Base-by-base conservation (phyloP, 768 basidiomycete species). In the Astraeus odoratus region DNA sequence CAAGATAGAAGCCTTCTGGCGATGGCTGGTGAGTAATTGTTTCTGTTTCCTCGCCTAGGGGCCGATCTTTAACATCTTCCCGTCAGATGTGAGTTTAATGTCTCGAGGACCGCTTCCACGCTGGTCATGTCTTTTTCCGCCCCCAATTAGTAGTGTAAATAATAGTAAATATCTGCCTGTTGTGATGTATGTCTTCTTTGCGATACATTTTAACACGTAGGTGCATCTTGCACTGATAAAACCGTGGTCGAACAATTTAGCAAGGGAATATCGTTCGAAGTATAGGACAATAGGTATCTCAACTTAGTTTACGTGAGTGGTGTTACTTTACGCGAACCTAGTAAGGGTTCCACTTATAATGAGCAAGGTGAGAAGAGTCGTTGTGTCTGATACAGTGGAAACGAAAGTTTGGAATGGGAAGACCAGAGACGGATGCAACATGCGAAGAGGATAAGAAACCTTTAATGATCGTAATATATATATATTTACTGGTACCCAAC, bases 1-100 rank as follows among this genome's bases (percentile, higher is more conserved):
- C 58, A 76, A 66, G 55, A 0, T 66, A 3, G 86, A 86, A 46
- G 78, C 77, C 22, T 73, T 90, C 64, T 92, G 90, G 89, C 66
- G 64, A 47, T 86, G 83, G 83, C 65, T 93, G 62, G 85, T 92
- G 50, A 69, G 83, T 67, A 23, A 42, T 25, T 5, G 13, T 19
- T 25, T 24, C 23, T 27, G 26, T n/a, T 31, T 4, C 10, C n/a
- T n/a, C n/a, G n/a, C n/a, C n/a, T n/a, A n/a, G n/a, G n/a, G n/a
- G n/a, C n/a, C n/a, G n/a, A n/a, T n/a, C n/a, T n/a, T n/a, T n/a
- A n/a, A n/a, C n/a, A n/a, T n/a, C n/a, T n/a, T n/a, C n/a, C n/a
- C n/a, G n/a, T n/a, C n/a, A n/a, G n/a, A n/a, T n/a, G n/a, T n/a
- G n/a, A n/a, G n/a, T n/a, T n/a, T n/a, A n/a, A n/a, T n/a, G n/a